Base-by-base conservation (phyloP, 2,329 filamentous ascomycete genomes). In the Periglandula ipomoeae region DNA sequence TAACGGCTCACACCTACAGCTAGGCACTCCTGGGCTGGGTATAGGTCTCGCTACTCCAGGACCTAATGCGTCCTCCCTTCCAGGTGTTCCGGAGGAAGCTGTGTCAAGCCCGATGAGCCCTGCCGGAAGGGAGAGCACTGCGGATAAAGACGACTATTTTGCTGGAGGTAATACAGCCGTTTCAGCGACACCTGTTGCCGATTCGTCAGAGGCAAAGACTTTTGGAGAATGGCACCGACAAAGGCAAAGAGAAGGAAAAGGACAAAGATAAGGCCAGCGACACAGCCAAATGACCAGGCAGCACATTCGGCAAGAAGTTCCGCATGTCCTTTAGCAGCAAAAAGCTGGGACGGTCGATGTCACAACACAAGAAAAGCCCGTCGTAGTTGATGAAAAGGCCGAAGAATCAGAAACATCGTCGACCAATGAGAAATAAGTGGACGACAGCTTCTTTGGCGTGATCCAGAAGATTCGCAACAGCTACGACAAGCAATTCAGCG, bases 231-330 rank as follows among this genome's bases (percentile, higher is more conserved):
- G 62, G 75, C 43, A 68, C 73, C 48, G 71, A 70, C 1, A 73
- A 72, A 49, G 66, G 70, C 5, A 73, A 71, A 50, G 69, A 73
- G 3, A 71, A 70, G 50, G 69, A 73, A 0, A 70, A 68, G 51
- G 66, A 67, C 4, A 70, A 69, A 55, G 68, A 71, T 3, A 73
- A 71, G 56, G 64, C 70, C 11, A 61, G 60, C 26, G 68, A 72
- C 19, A 83, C 74, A 48, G 69, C 72, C 11, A 86, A 87, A 57
- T 69, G 73, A 2, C 70, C 71, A 4, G 70, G 73, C 48, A 83
- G 78, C 2, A 71, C 88, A 5, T 94, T 95, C 62, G 82, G 85
- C 39, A 93, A 90, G 69, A 93, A 91, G 68, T 90, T 95, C 65
- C 82, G 85, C 43, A 85, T 87, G 79, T 82, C 84, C 1, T 89